These are phyloP conservation scores for Citrus sp. DNA, from an alignment of 345 rosid genomes.

Conservation along the genomic window DNA sequence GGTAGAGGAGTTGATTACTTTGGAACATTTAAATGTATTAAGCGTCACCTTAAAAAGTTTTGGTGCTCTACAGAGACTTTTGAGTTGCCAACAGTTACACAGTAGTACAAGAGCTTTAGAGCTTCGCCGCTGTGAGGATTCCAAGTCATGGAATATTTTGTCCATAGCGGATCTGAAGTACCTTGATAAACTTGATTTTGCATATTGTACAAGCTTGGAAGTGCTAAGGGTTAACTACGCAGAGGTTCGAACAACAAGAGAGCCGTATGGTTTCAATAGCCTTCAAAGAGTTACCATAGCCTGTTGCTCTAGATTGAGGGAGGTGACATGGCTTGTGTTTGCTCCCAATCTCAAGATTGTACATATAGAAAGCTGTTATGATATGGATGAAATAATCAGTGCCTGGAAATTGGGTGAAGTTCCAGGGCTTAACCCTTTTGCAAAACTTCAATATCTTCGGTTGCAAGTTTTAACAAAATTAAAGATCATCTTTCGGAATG, in stretches of 20 bases:
- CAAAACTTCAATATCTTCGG: background rate
- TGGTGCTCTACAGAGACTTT: background rate
- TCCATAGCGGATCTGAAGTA: background rate
- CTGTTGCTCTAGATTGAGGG: background rate
- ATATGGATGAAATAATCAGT: background rate
- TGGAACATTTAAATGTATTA: slow-evolving; percentile 2
- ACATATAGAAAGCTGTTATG: background rate
- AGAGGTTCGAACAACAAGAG: background rate
- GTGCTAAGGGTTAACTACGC: background rate
- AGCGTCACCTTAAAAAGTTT: background rate
- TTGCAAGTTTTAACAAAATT: slow-evolving; percentile 2
- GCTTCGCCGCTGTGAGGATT: background rate
- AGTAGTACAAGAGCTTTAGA: background rate
- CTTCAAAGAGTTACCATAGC: background rate
- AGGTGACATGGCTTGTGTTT: background rate
- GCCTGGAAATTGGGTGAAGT: background rate
- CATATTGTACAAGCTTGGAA: background rate
- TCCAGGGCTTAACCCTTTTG: background rate
- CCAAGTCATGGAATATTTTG: background rate
- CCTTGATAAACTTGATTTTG: background rate
- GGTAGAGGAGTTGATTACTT: background rate
- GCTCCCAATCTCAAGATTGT: background rate
- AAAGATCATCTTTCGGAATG: background rate
- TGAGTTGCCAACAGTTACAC: background rate
- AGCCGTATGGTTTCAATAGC: background rate